Evolutionary conservation across 345 rosid species (phyloP), one percentile per base, ranked within the genome.

Genomic region (Mangifera indica): DNA sequence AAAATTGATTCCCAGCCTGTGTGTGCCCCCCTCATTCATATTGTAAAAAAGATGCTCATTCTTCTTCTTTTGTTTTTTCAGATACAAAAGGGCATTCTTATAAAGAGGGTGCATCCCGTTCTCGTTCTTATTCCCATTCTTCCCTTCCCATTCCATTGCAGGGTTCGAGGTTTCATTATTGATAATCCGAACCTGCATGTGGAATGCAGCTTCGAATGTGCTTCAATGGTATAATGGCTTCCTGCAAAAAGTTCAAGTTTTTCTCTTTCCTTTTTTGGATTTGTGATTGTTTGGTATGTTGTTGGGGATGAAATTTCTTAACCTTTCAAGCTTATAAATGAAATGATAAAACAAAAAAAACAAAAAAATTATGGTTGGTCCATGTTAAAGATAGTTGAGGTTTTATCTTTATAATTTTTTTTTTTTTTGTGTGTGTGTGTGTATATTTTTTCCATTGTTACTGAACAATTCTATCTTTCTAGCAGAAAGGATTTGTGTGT

Each of bases 151-250:
- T 66, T 51, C 22, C 25, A 13, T 45, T 64, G 68, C 55, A 46
- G 68, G 22, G 15, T 64, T 46, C 42, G 45, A 42, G 67, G 51
- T 44, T 63, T 63, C 67, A 63, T 63, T 17, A 6, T 37, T 0
- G 42, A 5, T 37, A 37, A 37, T 5, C 8, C 8, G 42, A 49
- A 14, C 53, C 18, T 49, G 18, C 53, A 15, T 5, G 53, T 4
- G 65, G 44, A 60, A 34, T 60, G 46, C 48, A 60, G 46, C 42
- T 34, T 60, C 14, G 1, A 24, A 57, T 24, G 2, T 5, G 1
- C 7, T 12, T 25, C 26, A 24, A 12, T 11, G 17, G 26, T 59
- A 11, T 59, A 60, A 26, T 14, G 17, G 45, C 10, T 13, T 29
- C 20, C 8, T 37, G 42, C 42, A 37, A 6, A 34, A 37, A 7